Evolutionary conservation across 2,329 filamentous ascomycete species (phyloP), one percentile per base, ranked within the genome.

Genomic region (Oidium heveae): DNA sequence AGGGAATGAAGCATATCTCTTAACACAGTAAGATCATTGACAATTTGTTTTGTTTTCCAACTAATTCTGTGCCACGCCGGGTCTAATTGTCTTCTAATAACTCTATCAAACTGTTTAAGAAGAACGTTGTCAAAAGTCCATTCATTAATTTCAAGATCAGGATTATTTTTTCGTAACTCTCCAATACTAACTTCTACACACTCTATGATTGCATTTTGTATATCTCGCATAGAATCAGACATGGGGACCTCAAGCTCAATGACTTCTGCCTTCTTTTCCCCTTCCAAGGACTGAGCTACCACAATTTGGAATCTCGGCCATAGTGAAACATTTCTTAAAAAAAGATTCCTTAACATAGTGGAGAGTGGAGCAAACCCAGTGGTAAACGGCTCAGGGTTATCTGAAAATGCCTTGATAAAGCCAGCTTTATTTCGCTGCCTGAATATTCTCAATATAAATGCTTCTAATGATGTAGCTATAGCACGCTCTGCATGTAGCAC

Each of bases 11-110:
- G 74, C 66, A 96, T 82, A 22, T 79, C 80, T 56, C 89, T 77
- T 39, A 98, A 73, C 18, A 94, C 80, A 0, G 82, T 83, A 60
- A 98, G 67, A 65, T 96, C 91, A 62, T 81, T 83, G 55, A 94
- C 89, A 60, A 98, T 94, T 67, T 95, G 88, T 62, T 84, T 86
- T 1, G 89, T 96, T 67, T 91, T 87, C 74, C 85, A 94, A 66
- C 84, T 95, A 53, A 94, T 85, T 54, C 91, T 79, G 69, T 98
- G 91, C 91, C 91, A 98, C 56, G 96, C 88, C 4, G 89, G 88
- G 63, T 96, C 88, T 18, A 98, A 71, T 66, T 98, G 91, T 56
- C 88, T 77, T 58, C 89, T 77, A 53, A 98, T 80, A 55, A 88
- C 82, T 57, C 84, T 72, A 65, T 96, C 91, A 66, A 98, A 98